These are phyloP conservation scores for Phycomyces nitens DNA, from an alignment of 192 early-diverging fungal genomes.

Conservation along the genomic window DNA sequence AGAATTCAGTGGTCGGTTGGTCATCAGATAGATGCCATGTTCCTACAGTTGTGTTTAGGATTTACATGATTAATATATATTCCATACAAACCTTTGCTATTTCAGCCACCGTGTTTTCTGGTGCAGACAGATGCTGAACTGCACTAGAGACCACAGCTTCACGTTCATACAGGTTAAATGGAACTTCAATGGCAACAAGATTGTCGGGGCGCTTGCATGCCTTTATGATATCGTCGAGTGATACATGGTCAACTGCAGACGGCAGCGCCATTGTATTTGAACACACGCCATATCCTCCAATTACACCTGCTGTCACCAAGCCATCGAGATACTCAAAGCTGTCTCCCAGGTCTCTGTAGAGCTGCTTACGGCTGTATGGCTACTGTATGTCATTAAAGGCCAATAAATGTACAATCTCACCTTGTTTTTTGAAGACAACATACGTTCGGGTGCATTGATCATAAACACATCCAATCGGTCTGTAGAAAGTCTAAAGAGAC, in stretches of 20 bases:
- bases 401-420: too few relatives aligned
- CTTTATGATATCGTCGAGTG: conserved; percentile 45
- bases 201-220: conserved; percentile 38
- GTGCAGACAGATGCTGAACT: conserved; percentile 6
- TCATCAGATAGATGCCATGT: conserved; percentile 58
- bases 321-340: conserved; percentile 62
- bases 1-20: conserved; percentile 67
- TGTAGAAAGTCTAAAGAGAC: conserved; percentile 49
- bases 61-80: neutral
- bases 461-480: conserved; percentile 68
- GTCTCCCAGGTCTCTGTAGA: conserved; percentile 57
- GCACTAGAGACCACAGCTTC: conserved; percentile 44
- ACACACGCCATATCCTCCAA: conserved; percentile 65
- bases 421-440: conserved; percentile 52
- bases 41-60: conserved; percentile 29
- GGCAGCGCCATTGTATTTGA: conserved; percentile 63
- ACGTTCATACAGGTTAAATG: conserved; percentile 74
- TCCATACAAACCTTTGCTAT: conserved; percentile 42
- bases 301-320: conserved; percentile 51
- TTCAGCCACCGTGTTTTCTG: conserved; percentile 30
- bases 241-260: conserved; percentile 58
- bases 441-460: conserved; percentile 74
- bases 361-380: conserved; percentile 19
- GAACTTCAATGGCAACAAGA: conserved; percentile 63
- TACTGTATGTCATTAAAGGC: too few relatives aligned